Evolutionary conservation across 2,329 filamentous ascomycete species (phyloP).

Genomic region (Phyllosticta capitalensis): DNA sequence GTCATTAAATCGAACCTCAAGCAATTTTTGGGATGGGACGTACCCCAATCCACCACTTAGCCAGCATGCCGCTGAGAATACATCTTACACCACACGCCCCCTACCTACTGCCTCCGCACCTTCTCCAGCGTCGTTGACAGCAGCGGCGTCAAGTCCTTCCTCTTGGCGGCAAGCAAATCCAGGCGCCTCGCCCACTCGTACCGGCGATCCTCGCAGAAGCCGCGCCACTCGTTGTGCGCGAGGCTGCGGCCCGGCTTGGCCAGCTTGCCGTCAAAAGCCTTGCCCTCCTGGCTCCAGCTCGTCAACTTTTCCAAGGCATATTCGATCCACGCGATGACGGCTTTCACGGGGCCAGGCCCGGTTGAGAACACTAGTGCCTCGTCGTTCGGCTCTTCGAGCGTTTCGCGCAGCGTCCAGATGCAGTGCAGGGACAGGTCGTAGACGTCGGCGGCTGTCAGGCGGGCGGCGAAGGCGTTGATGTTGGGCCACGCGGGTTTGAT

Average conservation of each 20-base stretch:
- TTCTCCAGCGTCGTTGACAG: neutral
- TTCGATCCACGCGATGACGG: slow-evolving; percentile 2
- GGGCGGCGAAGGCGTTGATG: slow-evolving; percentile 9
- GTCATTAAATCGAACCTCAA: too few species aligned
- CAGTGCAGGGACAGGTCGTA: slow-evolving; percentile 9
- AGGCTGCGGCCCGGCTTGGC: slow-evolving; percentile 8
- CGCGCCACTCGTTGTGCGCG: slow-evolving; percentile 9
- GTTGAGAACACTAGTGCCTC: neutral
- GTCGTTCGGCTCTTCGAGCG: slow-evolving; percentile 7
- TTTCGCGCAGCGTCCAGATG: slow-evolving; percentile 11
- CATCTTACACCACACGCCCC: too few species aligned
- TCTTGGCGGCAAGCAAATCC: neutral
- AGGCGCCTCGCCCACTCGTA: slow-evolving; percentile 6
- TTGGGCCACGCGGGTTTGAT: slow-evolving; percentile 1
- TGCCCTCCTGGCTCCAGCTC: neutral
- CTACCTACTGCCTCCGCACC: neutral
- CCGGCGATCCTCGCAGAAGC: slow-evolving; percentile 9
- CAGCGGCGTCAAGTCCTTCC: neutral
- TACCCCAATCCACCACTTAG: too few species aligned
- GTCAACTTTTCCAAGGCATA: slow-evolving; percentile 3
- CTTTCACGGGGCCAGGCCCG: neutral
- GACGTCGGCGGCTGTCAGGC: slow-evolving; percentile 3
- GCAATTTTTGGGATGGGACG: too few species aligned
- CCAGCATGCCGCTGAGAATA: too few species aligned
- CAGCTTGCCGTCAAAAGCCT: slow-evolving; percentile 10